Conservation (phyloP, 2,329 filamentous ascomycete species). For the Ophiocordyceps camponoti-leonardi region DNA sequence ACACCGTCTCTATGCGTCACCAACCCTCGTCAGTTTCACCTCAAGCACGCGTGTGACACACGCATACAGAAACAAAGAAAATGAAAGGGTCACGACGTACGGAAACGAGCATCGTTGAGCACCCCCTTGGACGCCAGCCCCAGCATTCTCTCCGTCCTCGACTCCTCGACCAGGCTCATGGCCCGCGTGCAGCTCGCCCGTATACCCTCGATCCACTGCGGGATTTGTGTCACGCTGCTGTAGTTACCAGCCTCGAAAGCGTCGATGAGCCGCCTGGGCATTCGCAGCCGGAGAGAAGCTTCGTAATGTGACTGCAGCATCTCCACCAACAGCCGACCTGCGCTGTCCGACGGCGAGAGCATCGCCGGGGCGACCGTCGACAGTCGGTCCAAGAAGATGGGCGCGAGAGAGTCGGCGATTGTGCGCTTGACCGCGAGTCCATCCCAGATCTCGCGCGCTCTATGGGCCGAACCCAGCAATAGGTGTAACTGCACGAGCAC, state of each 20-base stretch:
- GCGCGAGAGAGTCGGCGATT: constrained; percentile 37
- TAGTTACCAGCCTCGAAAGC: constrained; percentile 34
- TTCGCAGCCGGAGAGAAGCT: constrained; percentile 26
- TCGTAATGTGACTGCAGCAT: constrained; percentile 28
- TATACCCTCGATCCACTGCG: constrained; percentile 24
- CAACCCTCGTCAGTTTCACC: constrained; percentile 3
- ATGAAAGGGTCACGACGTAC: constrained; percentile 16
- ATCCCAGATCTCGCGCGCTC: constrained; percentile 30
- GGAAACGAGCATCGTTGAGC: constrained; percentile 24
- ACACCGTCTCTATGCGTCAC: constrained; percentile 21
- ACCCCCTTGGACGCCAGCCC: constrained; percentile 22
- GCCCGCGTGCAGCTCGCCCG: constrained; percentile 32
- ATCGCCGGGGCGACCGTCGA: constrained; percentile 29
- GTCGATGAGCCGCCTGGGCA: constrained; percentile 23
- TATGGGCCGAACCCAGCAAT: constrained; percentile 28
- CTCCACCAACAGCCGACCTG: constrained; percentile 19
- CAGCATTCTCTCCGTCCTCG: constrained; percentile 25
- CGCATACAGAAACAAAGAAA: fast-evolving
- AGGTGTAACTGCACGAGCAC: constrained; percentile 34
- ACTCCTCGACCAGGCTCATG: constrained; percentile 34
- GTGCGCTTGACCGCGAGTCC: constrained; percentile 37
- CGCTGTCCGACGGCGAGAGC: constrained; percentile 14
- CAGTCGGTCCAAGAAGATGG: constrained; percentile 37
- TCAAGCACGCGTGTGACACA: not conserved
- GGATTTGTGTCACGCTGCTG: constrained; percentile 29